Evolutionary conservation across 345 rosid species (phyloP).

Genomic region (Lagerstroemia speciosa): DNA sequence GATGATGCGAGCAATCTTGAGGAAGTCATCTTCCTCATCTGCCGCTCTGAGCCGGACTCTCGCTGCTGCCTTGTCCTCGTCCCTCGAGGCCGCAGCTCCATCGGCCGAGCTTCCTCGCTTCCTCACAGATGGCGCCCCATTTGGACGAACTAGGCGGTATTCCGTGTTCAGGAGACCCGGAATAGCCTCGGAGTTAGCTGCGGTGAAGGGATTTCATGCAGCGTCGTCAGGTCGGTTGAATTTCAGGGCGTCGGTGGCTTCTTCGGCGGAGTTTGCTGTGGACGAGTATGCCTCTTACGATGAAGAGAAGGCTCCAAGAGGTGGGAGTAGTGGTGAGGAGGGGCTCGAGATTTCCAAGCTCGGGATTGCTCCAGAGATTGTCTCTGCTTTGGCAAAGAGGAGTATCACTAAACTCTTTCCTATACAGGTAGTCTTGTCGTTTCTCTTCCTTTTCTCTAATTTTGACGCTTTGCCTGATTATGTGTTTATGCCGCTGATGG

Average conservation of each 20-base stretch:
- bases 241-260: conserved; percentile 31
- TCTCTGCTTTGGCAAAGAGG: conserved; percentile 47
- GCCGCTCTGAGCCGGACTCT: conserved; percentile 21
- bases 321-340: conserved; percentile 15
- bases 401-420: conserved; percentile 78
- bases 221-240: conserved; percentile 44
- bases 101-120: background rate
- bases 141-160: conserved; percentile 11
- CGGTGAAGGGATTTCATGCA: conserved; percentile 37
- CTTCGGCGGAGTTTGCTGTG: conserved; percentile 44
- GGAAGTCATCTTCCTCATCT: conserved; percentile 23
- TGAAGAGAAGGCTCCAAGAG: conserved; percentile 24
- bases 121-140: conserved; percentile 1
- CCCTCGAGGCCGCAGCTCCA: conserved; percentile 16
- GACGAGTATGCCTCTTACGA: conserved; percentile 29
- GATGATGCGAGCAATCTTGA: conserved; percentile 41
- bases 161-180: conserved; percentile 1
- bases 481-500: background rate
- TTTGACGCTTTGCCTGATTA: background rate
- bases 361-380: conserved; percentile 65
- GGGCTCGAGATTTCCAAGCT: conserved; percentile 64
- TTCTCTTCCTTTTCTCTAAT: background rate
- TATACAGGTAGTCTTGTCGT: conserved; percentile 49
- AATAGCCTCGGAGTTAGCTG: background rate
- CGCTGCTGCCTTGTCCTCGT: conserved; percentile 22